A percentile compares a stretch with the other conserved stretches of the same genome.
Evolutionary conservation across 495 filamentous ascomycete genomes (phyloP).

Genomic region (Ascodesmis nigricans): DNA sequence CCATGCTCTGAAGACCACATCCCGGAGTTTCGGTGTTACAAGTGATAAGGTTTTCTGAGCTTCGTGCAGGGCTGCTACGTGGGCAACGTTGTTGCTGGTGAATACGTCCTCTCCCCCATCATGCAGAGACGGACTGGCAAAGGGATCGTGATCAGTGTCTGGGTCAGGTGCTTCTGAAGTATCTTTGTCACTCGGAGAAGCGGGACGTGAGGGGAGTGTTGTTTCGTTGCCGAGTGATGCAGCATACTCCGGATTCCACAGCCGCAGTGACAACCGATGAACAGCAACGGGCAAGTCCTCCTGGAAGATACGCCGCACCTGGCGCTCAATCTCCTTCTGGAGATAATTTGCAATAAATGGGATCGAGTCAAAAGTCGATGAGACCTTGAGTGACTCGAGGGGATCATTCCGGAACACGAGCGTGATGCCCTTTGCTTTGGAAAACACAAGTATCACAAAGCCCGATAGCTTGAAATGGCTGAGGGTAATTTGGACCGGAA

Average conservation of each 20-base stretch:
- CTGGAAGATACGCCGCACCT: slow-evolving; percentile 82
- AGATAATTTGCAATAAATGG: slow-evolving; percentile 94
- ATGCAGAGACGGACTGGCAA: too few relatives aligned
- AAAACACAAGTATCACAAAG: slow-evolving; percentile 94
- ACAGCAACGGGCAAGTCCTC: slow-evolving; percentile 93
- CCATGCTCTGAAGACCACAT: slow-evolving; percentile 81
- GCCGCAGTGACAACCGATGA: slow-evolving; percentile 65
- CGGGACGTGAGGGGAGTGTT: slow-evolving; percentile 9
- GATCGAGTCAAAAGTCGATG: slow-evolving; percentile 95
- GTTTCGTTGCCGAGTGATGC: slow-evolving; percentile 21
- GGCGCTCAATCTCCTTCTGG: slow-evolving; percentile 89
- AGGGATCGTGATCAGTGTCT: too few relatives aligned
- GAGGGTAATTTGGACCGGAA: slow-evolving; percentile 85
- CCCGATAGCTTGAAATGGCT: slow-evolving; percentile 94
- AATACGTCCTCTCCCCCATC: slow-evolving; percentile 23
- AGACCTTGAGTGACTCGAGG: slow-evolving; percentile 91
- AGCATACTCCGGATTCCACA: slow-evolving; percentile 78
- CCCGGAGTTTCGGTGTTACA: slow-evolving; percentile 60
- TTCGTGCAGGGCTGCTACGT: slow-evolving; percentile 49
- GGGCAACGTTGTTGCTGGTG: slow-evolving; percentile 74
- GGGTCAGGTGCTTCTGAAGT: too few relatives aligned
- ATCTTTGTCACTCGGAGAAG: too few relatives aligned
- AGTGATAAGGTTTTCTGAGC: slow-evolving; percentile 73
- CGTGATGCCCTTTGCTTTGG: slow-evolving; percentile 85
- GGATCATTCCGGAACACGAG: slow-evolving; percentile 96